phyloP scores from a whole-genome alignment of 352 stramenopile genomes.

The Plasmopara viticola region DNA sequence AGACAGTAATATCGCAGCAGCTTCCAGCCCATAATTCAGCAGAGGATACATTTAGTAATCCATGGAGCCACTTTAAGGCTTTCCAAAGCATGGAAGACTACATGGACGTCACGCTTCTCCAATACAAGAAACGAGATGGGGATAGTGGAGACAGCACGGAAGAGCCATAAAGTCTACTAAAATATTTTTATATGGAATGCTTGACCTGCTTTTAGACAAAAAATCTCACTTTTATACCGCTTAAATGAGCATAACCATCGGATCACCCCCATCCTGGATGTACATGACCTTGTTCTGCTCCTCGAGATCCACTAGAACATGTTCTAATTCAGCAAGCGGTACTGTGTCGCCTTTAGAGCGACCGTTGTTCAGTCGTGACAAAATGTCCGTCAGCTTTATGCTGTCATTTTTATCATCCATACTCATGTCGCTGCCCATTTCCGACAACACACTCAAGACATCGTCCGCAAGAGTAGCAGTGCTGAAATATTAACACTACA shows the following conservation, averaged over 20 bases:
- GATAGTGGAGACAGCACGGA: not conserved
- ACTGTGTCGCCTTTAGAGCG: slow-evolving; percentile 27
- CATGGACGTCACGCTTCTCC: slow-evolving; percentile 55
- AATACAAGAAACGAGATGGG: slow-evolving; percentile 47
- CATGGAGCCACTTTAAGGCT: slow-evolving; percentile 52
- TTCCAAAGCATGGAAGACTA: slow-evolving; percentile 70
- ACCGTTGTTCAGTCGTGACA: slow-evolving; percentile 48
- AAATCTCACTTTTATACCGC: not conserved
- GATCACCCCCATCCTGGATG: slow-evolving; percentile 72
- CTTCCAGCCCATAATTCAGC: not conserved
- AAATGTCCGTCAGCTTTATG: slow-evolving; percentile 50
- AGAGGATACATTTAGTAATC: slow-evolving; percentile 9
- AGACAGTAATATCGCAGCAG: slow-evolving; percentile 2
- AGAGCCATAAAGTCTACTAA: slow-evolving; percentile 3
- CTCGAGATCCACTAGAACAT: slow-evolving; percentile 67
- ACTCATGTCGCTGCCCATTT: slow-evolving; percentile 45
- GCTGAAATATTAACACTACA: slow-evolving; percentile 25
- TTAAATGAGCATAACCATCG: slow-evolving; percentile 85
- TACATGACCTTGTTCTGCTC: slow-evolving; percentile 90
- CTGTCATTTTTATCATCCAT: slow-evolving; percentile 64
- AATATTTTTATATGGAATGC: too few relatives aligned
- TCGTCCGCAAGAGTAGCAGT: slow-evolving; percentile 56
- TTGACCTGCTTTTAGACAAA: not conserved
- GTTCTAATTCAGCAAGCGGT: slow-evolving; percentile 50
- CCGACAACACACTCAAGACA: slow-evolving; percentile 47